These are phyloP conservation scores for Fonsecaea pedrosoi DNA, from an alignment of 2,329 filamentous ascomycete species.

Conservation along the genomic window DNA sequence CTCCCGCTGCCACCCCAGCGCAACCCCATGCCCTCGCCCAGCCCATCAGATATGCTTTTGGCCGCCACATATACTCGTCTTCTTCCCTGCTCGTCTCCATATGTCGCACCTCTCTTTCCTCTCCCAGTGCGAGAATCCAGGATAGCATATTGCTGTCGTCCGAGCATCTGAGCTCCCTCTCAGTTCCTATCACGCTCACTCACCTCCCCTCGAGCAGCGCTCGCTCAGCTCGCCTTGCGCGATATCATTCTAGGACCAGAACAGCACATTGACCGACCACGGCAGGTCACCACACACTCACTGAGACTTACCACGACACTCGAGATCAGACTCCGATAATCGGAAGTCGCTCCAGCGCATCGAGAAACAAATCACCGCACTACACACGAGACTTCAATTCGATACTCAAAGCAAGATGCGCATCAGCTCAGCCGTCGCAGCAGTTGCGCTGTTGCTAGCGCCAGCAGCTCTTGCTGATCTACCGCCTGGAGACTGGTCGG, in stretches of 20 bases:
- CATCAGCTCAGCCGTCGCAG: constrained; percentile 28
- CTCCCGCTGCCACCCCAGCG: constrained; percentile 22
- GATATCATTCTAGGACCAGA: constrained; percentile 5
- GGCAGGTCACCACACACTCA: constrained; percentile 13
- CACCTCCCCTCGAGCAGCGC: constrained; percentile 4
- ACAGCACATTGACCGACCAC: constrained; percentile 12
- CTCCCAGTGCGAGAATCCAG: constrained; percentile 3
- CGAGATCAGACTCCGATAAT: not conserved
- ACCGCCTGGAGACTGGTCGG: constrained; percentile 27
- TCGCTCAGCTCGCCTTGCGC: constrained; percentile 30
- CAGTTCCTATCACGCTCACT: constrained; percentile 26
- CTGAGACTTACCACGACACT: not conserved
- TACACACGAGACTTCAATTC: constrained; percentile 4
- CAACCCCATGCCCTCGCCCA: constrained; percentile 19
- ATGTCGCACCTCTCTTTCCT: constrained; percentile 38
- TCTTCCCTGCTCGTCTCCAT: constrained; percentile 23
- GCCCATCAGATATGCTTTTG: constrained; percentile 22
- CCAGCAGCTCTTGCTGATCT: constrained; percentile 24
- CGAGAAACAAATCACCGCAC: not conserved
- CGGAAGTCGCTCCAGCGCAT: not conserved
- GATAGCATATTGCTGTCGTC: constrained; percentile 36
- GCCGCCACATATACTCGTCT: constrained; percentile 34
- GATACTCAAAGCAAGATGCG: constrained; percentile 31
- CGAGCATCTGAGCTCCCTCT: constrained; percentile 38
- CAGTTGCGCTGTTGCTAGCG: constrained; percentile 26